Base-by-base conservation (phyloP, 345 rosid species). In the Combretum micranthum region DNA sequence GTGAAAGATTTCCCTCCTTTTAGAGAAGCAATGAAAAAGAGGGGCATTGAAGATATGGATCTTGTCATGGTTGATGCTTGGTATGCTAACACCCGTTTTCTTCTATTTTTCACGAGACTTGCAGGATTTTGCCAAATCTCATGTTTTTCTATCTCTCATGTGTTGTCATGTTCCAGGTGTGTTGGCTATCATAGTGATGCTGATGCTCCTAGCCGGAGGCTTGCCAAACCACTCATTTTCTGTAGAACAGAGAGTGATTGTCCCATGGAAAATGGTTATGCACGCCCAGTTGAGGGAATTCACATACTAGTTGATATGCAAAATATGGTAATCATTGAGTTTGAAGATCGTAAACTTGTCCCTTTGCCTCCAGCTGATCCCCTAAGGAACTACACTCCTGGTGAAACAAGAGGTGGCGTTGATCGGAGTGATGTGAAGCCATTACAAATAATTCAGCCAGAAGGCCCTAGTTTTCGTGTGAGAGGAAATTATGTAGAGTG, bases 181-280 rank as follows among this genome's bases (percentile, higher is more conserved):
- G 87, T 78, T 64, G 93, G 97, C 54, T 87, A 85, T 69, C 76
- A 84, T 62, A 75, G 90, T 67, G 87, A 80, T 57, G 87, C 87
- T 37, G 97, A 90, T 61, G 78, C 87, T 70, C 97, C 93, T 49
- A 83, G 83, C 64, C 79, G 82, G 61, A 78, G 97, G 64, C 90
- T 90, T 56, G 96, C 93, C 12, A 90, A 90, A 63, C 96, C 97
- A 20, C 93, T 90, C 63, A 80, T 90, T 73, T 87, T 87, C 71
- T 90, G 93, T 59, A 83, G 93, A 76, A 90, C 93, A 52, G 88
- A 84, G 78, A 90, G 96, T 69, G 97, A 90, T 69, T 83, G 82
- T 46, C 97, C 96, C 13, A 80, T 90, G 97, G 97, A 90, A 77
- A 90, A 90, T 78, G 97, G 97, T 57, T 90, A 90, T 80, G 96